These are phyloP conservation scores for Chiua virens DNA, from an alignment of 768 basidiomycete species.

Conservation along the genomic window DNA sequence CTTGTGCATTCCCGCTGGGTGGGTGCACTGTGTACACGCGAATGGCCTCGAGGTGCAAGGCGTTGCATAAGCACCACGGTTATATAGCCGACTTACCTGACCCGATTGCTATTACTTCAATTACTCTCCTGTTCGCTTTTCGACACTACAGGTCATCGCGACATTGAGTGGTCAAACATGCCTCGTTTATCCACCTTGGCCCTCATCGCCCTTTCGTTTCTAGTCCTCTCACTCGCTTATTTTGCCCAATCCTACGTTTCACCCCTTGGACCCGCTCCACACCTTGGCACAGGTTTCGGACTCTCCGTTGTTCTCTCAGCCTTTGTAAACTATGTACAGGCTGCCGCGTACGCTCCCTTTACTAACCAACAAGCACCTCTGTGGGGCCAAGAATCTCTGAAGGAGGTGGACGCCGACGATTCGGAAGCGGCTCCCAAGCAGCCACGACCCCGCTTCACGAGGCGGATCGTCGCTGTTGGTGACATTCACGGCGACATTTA, in stretches of 20 bases:
- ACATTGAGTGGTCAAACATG: slow-evolving; percentile 15
- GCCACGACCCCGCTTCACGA: slow-evolving; percentile 33
- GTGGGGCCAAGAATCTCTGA: slow-evolving; percentile 2
- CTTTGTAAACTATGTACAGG: slow-evolving; percentile 26
- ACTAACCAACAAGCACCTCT: slow-evolving; percentile 12
- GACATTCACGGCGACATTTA: slow-evolving; percentile 88
- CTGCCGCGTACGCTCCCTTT: slow-evolving; percentile 22
- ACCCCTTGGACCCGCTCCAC: slow-evolving; percentile 32
- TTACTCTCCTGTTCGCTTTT: slow-evolving; percentile 1
- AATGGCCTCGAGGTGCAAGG: slow-evolving; percentile 23
- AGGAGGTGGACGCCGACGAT: slow-evolving; percentile 5
- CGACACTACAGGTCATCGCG: slow-evolving; percentile 3
- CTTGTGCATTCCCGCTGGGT: slow-evolving; percentile 17
- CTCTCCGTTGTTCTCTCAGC: slow-evolving; percentile 25
- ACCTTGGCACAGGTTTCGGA: slow-evolving; percentile 25
- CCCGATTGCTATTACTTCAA: slow-evolving; percentile 5
- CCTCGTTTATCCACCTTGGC: slow-evolving; percentile 20
- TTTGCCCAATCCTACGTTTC: slow-evolving; percentile 30
- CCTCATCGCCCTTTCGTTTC: slow-evolving; percentile 23
- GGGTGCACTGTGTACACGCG: slow-evolving; percentile 24
- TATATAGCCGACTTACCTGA: slow-evolving; percentile 18
- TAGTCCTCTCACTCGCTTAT: slow-evolving; percentile 32
- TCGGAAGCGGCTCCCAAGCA: slow-evolving; percentile 11
- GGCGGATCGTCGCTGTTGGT: slow-evolving; percentile 82
- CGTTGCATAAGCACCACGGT: slow-evolving; percentile 11